A percentile compares a stretch with the other conserved stretches of the same genome.
Evolutionary conservation across 768 basidiomycete species (phyloP).

Genomic region (Tulasnella sp.): DNA sequence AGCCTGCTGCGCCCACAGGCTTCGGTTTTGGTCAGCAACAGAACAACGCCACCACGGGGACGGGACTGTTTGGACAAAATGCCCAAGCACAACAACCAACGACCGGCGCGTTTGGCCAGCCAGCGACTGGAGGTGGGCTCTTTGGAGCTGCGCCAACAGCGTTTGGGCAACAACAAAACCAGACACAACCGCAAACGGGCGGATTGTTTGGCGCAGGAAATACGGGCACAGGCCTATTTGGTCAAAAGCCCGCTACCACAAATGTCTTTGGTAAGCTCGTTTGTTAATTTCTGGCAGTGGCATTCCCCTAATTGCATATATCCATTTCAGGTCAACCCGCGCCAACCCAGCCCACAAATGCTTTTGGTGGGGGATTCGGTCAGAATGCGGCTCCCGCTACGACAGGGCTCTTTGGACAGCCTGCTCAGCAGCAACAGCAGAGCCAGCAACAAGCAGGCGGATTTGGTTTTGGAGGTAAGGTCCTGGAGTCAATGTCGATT

Average conservation of each 20-base stretch:
- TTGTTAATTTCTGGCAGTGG: not conserved
- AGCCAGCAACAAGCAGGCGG: constrained; percentile 32
- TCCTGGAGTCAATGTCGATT: constrained; percentile 23
- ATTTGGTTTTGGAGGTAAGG: too few relatives aligned
- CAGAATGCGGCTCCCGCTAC: constrained; percentile 3
- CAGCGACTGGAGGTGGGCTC: constrained; percentile 16
- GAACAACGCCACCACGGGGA: constrained; percentile 20
- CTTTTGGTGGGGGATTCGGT: constrained; percentile 14
- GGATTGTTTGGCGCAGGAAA: constrained; percentile 21
- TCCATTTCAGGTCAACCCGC: not conserved
- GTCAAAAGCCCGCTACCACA: not conserved
- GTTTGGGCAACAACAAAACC: constrained; percentile 26
- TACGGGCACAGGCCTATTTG: constrained; percentile 18
- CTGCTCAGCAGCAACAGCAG: constrained; percentile 23
- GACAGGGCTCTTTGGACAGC: constrained; percentile 29
- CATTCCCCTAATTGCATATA: not conserved
- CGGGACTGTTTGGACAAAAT: constrained; percentile 28
- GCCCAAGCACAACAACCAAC: constrained; percentile 24
- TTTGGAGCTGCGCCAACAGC: constrained; percentile 15
- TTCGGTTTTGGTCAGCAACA: constrained; percentile 34
- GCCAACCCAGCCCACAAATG: constrained; percentile 6
- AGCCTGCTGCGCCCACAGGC: constrained; percentile 26
- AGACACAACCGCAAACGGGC: constrained; percentile 26
- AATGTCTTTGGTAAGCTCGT: not conserved
- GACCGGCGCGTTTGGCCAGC: constrained; percentile 27